Conservation (phyloP, 2,329 filamentous ascomycete genomes). For the Aspergillus melleus region DNA sequence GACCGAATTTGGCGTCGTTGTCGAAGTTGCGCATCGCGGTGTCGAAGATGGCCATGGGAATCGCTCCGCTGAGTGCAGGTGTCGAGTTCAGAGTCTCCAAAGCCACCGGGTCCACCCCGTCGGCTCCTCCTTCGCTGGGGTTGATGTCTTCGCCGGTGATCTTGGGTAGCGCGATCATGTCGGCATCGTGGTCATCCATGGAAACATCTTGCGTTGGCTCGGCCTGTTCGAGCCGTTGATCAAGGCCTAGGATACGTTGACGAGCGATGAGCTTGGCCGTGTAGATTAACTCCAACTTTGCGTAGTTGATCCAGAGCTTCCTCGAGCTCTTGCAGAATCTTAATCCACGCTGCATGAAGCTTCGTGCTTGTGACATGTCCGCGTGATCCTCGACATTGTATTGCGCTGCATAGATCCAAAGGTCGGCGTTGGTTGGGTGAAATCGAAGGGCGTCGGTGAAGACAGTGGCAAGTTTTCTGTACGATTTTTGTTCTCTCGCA, state of each 20-base stretch:
- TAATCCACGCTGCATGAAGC: slow-evolving; percentile 84
- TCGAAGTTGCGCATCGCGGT: slow-evolving; percentile 76
- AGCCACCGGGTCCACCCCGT: slow-evolving; percentile 53
- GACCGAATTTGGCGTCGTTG: slow-evolving; percentile 64
- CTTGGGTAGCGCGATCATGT: slow-evolving; percentile 59
- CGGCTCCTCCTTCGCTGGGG: slow-evolving; percentile 53
- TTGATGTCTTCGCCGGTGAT: slow-evolving; percentile 65
- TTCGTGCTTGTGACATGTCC: slow-evolving; percentile 82
- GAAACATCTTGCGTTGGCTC: slow-evolving; percentile 35
- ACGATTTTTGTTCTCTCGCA: slow-evolving; percentile 65
- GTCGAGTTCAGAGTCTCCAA: slow-evolving; percentile 68
- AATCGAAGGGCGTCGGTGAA: slow-evolving; percentile 73
- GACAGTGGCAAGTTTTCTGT: slow-evolving; percentile 61
- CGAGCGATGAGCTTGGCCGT: slow-evolving; percentile 76
- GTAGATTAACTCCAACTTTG: slow-evolving; percentile 89
- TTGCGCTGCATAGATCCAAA: slow-evolving; percentile 84
- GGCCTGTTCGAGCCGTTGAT: slow-evolving; percentile 43
- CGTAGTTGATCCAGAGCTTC: slow-evolving; percentile 84
- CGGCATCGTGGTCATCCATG: slow-evolving; percentile 50
- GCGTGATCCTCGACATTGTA: slow-evolving; percentile 74
- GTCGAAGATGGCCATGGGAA: slow-evolving; percentile 89
- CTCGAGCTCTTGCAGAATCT: slow-evolving; percentile 79
- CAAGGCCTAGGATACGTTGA: slow-evolving; percentile 66
- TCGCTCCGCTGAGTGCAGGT: slow-evolving; percentile 86
- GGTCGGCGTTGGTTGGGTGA: slow-evolving; percentile 76